Conservation (phyloP, 345 rosid species). For the Hypericum androsaemum region DNA sequence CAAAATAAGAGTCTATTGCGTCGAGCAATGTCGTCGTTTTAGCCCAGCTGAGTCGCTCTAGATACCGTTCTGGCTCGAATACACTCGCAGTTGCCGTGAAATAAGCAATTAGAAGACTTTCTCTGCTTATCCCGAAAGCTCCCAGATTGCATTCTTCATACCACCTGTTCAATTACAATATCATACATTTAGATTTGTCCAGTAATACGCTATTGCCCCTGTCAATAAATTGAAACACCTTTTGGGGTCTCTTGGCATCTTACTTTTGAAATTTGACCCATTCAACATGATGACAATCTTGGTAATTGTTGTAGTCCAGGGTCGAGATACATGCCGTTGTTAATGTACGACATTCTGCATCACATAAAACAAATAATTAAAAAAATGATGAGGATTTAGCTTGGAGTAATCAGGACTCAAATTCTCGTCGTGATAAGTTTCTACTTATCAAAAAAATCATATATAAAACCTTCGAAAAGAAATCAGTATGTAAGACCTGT, state of each 20-base stretch:
- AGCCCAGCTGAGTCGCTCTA: conserved; percentile 79
- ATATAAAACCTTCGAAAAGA: neutral
- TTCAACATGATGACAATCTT: conserved; percentile 59
- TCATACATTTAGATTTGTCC: too few species aligned
- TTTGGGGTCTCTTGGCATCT: neutral
- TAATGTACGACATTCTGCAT: conserved; percentile 73
- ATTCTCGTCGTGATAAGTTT: too few species aligned
- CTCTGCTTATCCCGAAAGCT: conserved; percentile 36
- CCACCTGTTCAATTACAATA: conserved; percentile 43
- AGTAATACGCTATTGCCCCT: neutral
- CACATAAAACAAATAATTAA: neutral
- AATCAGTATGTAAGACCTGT: conserved; percentile 36
- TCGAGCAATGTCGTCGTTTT: conserved; percentile 45
- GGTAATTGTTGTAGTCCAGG: conserved; percentile 77
- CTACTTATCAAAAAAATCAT: neutral
- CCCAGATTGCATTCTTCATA: conserved; percentile 34
- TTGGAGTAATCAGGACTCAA: too few species aligned
- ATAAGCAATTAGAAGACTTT: conserved; percentile 41
- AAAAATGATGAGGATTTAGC: too few species aligned
- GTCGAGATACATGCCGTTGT: conserved; percentile 58
- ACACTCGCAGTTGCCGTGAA: conserved; percentile 66
- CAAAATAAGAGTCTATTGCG: conserved; percentile 29
- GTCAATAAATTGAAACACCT: neutral
- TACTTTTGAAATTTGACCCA: conserved; percentile 71
- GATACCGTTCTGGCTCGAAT: conserved; percentile 60